phyloP scores from a whole-genome alignment of 768 basidiomycete genomes.

The Krasilnikovozyma curviuscula region DNA sequence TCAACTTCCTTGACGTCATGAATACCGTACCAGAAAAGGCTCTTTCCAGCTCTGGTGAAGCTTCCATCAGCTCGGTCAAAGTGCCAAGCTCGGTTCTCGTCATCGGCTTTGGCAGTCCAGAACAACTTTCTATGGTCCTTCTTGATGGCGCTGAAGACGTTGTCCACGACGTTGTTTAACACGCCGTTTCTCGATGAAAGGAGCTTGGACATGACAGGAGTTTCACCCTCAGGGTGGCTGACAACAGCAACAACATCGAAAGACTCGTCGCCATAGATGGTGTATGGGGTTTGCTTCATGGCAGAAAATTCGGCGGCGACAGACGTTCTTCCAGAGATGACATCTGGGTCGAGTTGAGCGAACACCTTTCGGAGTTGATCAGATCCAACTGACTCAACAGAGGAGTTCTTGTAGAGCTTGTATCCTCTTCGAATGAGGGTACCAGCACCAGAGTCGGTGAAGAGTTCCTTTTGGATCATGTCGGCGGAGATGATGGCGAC shows the following conservation, averaged over 20 bases:
- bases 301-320: slow-evolving; percentile 71
- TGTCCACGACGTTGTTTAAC: slow-evolving; percentile 87
- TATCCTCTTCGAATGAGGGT: slow-evolving; percentile 96
- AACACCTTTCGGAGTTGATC: slow-evolving; percentile 89
- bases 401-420: slow-evolving; percentile 79
- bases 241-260: slow-evolving; percentile 89
- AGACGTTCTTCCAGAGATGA: slow-evolving; percentile 59
- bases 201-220: slow-evolving; percentile 81
- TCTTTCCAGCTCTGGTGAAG: slow-evolving; percentile 84
- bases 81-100: slow-evolving; percentile 95
- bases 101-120: slow-evolving; percentile 93
- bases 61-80: slow-evolving; percentile 95
- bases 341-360: slow-evolving; percentile 85
- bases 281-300: slow-evolving; percentile 64
- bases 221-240: slow-evolving; percentile 69
- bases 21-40: slow-evolving; percentile 94
- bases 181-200: slow-evolving; percentile 70
- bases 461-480: slow-evolving; percentile 88
- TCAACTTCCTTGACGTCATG: slow-evolving; percentile 83
- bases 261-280: slow-evolving; percentile 96
- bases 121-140: slow-evolving; percentile 85
- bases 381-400: slow-evolving; percentile 64
- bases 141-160: slow-evolving; percentile 89
- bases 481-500: slow-evolving; percentile 92
- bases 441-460: slow-evolving; percentile 93